Percentiles rank a stretch among this genome's conserved stretches.
These are phyloP conservation scores for Thalassiosira delicatula DNA, from an alignment of 352 stramenopile species.

Conservation along the genomic window DNA sequence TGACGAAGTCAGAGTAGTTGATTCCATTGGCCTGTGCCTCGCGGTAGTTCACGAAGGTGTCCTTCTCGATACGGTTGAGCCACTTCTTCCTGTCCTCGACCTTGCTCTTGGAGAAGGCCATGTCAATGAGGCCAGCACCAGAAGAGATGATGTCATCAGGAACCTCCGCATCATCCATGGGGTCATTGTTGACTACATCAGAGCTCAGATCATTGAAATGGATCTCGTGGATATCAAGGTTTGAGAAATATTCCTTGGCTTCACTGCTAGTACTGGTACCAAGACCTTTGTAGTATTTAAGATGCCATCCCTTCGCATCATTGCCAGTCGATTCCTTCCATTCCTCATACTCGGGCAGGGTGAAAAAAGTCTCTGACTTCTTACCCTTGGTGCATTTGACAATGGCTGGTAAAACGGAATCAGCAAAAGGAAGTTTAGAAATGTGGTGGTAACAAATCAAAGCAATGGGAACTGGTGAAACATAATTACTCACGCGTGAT, in stretches of 20 bases:
- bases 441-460: too few relatives aligned
- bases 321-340: slow-evolving; percentile 90
- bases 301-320: slow-evolving; percentile 90
- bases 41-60: slow-evolving; percentile 93
- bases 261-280: slow-evolving; percentile 94
- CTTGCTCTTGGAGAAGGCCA: slow-evolving; percentile 98
- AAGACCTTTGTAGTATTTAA: slow-evolving; percentile 99
- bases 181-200: slow-evolving; percentile 50
- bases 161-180: slow-evolving; percentile 61
- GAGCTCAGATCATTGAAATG: slow-evolving; percentile 82
- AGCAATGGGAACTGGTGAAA: too few relatives aligned
- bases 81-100: slow-evolving; percentile 96
- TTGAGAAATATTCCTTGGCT: slow-evolving; percentile 98
- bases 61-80: slow-evolving; percentile 90
- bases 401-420: too few relatives aligned
- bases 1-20: slow-evolving; percentile 96
- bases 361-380: slow-evolving; percentile 92
- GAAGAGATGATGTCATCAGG: slow-evolving; percentile 52
- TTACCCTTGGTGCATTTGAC: slow-evolving; percentile 94
- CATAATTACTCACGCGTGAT: slow-evolving; percentile 99
- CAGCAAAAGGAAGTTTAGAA: too few relatives aligned
- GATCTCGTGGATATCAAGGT: slow-evolving; percentile 94
- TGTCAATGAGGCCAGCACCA: slow-evolving; percentile 95
- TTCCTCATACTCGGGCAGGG: slow-evolving; percentile 93
- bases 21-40: slow-evolving; percentile 83